Percentiles rank a stretch among this genome's conserved stretches.
These are phyloP conservation scores for Talaromyces sp. DNA, from an alignment of 2,329 filamentous ascomycete species.

Conservation along the genomic window DNA sequence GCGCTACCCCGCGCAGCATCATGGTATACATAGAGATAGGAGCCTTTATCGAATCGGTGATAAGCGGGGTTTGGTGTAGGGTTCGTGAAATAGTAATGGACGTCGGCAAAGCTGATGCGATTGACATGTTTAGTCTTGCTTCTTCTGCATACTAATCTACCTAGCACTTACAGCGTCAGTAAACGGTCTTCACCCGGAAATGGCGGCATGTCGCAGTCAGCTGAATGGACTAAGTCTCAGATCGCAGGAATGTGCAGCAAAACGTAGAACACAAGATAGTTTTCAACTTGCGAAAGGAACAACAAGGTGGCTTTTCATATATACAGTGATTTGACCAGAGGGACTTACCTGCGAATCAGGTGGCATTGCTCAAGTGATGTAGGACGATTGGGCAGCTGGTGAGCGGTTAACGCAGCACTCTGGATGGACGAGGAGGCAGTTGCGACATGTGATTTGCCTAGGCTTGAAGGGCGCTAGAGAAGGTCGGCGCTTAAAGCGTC, in stretches of 20 bases:
- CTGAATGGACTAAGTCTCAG: not conserved
- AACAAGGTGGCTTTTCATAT: not conserved
- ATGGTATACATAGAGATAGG: slow-evolving; percentile 61
- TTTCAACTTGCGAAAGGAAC: not conserved
- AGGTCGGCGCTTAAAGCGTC: not conserved
- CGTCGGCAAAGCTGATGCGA: slow-evolving; percentile 53
- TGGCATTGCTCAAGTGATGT: not conserved
- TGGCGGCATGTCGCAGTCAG: slow-evolving; percentile 39
- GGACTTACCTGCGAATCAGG: slow-evolving; percentile 8
- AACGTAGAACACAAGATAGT: slow-evolving; percentile 5
- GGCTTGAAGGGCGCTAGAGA: not conserved
- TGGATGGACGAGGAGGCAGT: slow-evolving; percentile 8
- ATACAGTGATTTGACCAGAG: not conserved
- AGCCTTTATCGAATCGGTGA: slow-evolving; percentile 60
- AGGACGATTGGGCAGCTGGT: slow-evolving; percentile 4
- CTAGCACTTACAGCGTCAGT: slow-evolving; percentile 41
- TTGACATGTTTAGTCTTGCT: slow-evolving; percentile 13
- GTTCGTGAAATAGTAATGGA: slow-evolving; percentile 59
- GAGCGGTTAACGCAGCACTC: slow-evolving; percentile 14
- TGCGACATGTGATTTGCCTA: slow-evolving; percentile 13
- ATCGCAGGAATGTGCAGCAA: slow-evolving; percentile 3
- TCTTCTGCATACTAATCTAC: not conserved
- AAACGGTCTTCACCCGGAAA: slow-evolving; percentile 43
- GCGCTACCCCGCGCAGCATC: slow-evolving; percentile 49
- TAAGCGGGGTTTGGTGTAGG: slow-evolving; percentile 52